Evolutionary conservation across 2,329 filamentous ascomycete species (phyloP).

Genomic region (Neoscytalidium dimidiatum): DNA sequence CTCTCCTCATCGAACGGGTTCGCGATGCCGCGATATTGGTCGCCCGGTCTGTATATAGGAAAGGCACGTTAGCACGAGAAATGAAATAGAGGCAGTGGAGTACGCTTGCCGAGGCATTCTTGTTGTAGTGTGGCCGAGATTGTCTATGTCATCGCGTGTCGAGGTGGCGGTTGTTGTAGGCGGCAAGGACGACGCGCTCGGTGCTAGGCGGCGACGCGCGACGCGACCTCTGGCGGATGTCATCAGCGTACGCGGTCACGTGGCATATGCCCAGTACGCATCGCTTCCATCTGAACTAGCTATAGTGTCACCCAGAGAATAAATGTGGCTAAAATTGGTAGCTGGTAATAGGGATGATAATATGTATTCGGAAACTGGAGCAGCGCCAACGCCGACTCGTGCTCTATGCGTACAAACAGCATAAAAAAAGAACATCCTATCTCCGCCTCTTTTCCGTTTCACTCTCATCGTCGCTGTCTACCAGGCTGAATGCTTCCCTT

Average conservation of each 20-base stretch:
- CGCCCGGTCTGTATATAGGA: conserved; percentile 34
- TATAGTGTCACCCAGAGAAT: neutral
- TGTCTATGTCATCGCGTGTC: conserved; percentile 4
- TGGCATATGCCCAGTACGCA: neutral
- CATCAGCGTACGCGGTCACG: neutral
- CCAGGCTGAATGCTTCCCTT: conserved; percentile 26
- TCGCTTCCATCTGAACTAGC: neutral
- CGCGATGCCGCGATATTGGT: conserved; percentile 41
- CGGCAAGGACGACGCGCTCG: neutral
- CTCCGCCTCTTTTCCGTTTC: conserved; percentile 13
- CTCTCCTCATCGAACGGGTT: conserved; percentile 85
- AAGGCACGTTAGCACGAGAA: conserved; percentile 24
- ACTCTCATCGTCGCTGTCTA: conserved; percentile 18
- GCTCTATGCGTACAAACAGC: conserved; percentile 1
- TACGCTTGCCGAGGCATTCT: conserved; percentile 10
- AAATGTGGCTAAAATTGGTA: too few relatives aligned
- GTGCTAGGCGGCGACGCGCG: conserved; percentile 9
- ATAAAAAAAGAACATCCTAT: neutral
- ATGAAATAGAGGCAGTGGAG: neutral
- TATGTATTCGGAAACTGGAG: neutral
- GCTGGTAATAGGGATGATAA: neutral
- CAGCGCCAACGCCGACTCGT: neutral
- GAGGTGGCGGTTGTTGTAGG: neutral
- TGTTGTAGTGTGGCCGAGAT: neutral
- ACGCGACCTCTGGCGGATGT: neutral